These are phyloP conservation scores for Ogataea trehaloabstinens DNA, from an alignment of 805 yeast species.

Conservation along the genomic window DNA sequence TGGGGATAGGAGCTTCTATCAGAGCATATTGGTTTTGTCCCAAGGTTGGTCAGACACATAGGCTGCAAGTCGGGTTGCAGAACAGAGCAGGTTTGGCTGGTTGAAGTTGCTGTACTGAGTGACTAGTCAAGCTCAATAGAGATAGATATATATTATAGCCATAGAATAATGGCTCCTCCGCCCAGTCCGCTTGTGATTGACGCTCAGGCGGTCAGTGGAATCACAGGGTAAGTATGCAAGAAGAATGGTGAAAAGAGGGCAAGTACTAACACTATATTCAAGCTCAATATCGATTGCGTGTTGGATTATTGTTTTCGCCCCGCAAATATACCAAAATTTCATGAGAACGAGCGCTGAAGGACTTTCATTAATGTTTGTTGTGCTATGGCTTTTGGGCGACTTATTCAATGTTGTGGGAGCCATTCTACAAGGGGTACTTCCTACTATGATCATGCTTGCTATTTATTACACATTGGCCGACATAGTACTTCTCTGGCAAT, in stretches of 20 bases:
- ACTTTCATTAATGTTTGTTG: slow-evolving; percentile 77
- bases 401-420: slow-evolving; percentile 92
- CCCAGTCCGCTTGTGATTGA: slow-evolving; percentile 66
- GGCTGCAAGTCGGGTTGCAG: slow-evolving; percentile 1
- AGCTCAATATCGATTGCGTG: slow-evolving; percentile 90
- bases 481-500: slow-evolving; percentile 77
- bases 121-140: no score
- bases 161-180: slow-evolving; percentile 58
- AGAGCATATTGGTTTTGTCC: no score
- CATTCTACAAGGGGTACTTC: slow-evolving; percentile 81
- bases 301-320: slow-evolving; percentile 97
- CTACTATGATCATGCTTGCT: slow-evolving; percentile 92
- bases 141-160: no score
- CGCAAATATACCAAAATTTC: slow-evolving; percentile 92
- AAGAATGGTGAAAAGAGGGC: slow-evolving; percentile 13
- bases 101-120: no score
- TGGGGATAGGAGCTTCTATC: no score
- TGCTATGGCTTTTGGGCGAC: slow-evolving; percentile 92
- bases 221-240: slow-evolving; percentile 44
- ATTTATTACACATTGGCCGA: slow-evolving; percentile 92
- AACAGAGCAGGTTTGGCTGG: neutral
- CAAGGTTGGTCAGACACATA: no score
- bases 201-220: slow-evolving; percentile 73
- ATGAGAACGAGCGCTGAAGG: slow-evolving; percentile 86
- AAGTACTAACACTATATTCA: neutral